Percentiles rank a stretch among this genome's conserved stretches.
Evolutionary conservation across 2,329 filamentous ascomycete species (phyloP).

Genomic region (Epichloe glyceriae): DNA sequence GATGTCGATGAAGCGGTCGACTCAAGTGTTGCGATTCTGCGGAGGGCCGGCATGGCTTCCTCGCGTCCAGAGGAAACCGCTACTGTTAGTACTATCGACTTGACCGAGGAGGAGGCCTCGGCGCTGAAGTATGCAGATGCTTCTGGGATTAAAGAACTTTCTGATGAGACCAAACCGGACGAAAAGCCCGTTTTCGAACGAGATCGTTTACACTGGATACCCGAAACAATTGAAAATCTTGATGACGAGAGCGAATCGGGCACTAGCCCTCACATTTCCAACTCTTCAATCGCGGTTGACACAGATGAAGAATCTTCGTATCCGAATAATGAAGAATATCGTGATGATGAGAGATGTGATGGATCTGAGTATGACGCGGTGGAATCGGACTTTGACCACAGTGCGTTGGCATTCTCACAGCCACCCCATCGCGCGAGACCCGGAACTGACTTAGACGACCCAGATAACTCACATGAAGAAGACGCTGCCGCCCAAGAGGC

Average conservation of each 20-base stretch:
- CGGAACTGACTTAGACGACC: not conserved
- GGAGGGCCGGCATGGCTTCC: conserved; percentile 14
- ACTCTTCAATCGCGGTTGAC: not conserved
- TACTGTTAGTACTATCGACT: conserved; percentile 9
- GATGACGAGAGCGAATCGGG: not conserved
- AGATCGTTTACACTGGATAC: not conserved
- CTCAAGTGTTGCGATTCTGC: conserved; percentile 15
- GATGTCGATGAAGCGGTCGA: conserved; percentile 15
- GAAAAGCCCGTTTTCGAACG: not conserved
- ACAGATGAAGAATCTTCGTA: not conserved
- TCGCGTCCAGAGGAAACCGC: conserved; percentile 9
- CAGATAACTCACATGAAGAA: not conserved
- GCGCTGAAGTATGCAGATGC: not conserved
- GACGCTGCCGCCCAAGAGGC: not conserved
- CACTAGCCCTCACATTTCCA: not conserved
- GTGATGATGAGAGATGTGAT: not conserved
- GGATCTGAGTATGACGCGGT: not conserved
- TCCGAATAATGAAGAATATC: not conserved
- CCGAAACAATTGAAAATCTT: not conserved
- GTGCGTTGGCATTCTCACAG: not conserved
- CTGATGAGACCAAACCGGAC: not conserved
- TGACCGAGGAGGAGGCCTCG: conserved; percentile 8
- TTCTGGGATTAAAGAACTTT: not conserved
- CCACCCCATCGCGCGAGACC: not conserved
- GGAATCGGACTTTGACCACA: not conserved